These are phyloP conservation scores for Luvunga scandens DNA, from an alignment of 345 rosid genomes.

Conservation along the genomic window DNA sequence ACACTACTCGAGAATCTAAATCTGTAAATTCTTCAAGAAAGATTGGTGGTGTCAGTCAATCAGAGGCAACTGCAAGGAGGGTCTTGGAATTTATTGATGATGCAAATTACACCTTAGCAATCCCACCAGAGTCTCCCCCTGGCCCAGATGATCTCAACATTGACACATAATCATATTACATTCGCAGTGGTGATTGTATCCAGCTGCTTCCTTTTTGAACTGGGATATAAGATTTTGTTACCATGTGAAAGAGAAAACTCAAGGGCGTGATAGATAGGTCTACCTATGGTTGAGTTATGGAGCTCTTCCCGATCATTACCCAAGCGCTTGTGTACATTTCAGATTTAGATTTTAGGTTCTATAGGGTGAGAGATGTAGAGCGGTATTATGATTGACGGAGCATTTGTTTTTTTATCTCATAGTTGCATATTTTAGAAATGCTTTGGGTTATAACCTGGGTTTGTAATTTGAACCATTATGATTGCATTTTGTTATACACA, in stretches of 20 bases:
- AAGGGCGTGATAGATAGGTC: conserved; percentile 1
- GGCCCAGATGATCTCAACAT: conserved; percentile 18
- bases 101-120: conserved; percentile 30
- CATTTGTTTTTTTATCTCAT: neutral
- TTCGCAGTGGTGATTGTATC: conserved; percentile 1
- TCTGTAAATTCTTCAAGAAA: conserved; percentile 40
- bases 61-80: conserved; percentile 48
- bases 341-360: conserved; percentile 25
- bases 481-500: too few species aligned
- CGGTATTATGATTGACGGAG: conserved; percentile 9
- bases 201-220: neutral
- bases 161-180: conserved; percentile 15
- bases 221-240: neutral
- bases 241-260: neutral
- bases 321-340: conserved; percentile 45
- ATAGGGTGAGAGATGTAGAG: conserved; percentile 20
- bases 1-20: conserved; percentile 26
- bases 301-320: conserved; percentile 50
- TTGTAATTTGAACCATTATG: too few species aligned
- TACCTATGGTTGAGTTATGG: conserved; percentile 11
- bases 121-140: conserved; percentile 74
- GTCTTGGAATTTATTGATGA: conserved; percentile 36
- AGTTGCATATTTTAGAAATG: neutral
- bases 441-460: neutral
- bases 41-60: conserved; percentile 35